Evolutionary conservation across 2,329 filamentous ascomycete genomes (phyloP).

Genomic region (Aspergillus tanneri): DNA sequence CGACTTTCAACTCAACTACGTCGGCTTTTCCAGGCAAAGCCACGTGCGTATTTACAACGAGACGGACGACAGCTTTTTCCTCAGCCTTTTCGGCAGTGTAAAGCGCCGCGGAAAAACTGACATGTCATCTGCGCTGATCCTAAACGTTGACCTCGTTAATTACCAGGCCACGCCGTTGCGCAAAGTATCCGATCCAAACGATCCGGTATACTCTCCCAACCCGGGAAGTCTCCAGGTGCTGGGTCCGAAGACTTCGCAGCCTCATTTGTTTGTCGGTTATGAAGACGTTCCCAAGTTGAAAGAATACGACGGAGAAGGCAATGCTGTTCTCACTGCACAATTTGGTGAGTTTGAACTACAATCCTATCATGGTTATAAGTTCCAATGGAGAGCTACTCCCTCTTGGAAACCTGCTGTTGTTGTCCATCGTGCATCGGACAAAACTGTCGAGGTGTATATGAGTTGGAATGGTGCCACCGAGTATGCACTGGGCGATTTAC

Average conservation of each 20-base stretch:
- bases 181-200: conserved; percentile 21
- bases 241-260: conserved; percentile 13
- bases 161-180: conserved; percentile 24
- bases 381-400: conserved; percentile 34
- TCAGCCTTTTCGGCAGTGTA: conserved; percentile 35
- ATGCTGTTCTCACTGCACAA: conserved; percentile 33
- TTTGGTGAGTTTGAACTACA: conserved; percentile 32
- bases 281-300: conserved; percentile 37
- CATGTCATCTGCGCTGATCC: conserved; percentile 23
- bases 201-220: conserved; percentile 27
- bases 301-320: conserved; percentile 32
- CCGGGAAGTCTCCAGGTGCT: conserved; percentile 31
- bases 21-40: conserved; percentile 34
- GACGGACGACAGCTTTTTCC: conserved; percentile 31
- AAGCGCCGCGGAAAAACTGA: conserved; percentile 23
- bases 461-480: conserved; percentile 43
- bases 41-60: conserved; percentile 38
- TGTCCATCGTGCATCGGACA: conserved; percentile 14
- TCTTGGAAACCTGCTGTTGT: conserved; percentile 28
- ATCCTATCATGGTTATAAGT: conserved; percentile 39
- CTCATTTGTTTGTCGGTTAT: conserved; percentile 35
- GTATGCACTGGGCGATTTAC: conserved; percentile 39
- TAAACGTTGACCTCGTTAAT: conserved; percentile 24
- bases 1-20: conserved; percentile 26
- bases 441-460: conserved; percentile 31